Conservation (phyloP, 805 yeast species). For the Wickerhamomyces queroliae region DNA sequence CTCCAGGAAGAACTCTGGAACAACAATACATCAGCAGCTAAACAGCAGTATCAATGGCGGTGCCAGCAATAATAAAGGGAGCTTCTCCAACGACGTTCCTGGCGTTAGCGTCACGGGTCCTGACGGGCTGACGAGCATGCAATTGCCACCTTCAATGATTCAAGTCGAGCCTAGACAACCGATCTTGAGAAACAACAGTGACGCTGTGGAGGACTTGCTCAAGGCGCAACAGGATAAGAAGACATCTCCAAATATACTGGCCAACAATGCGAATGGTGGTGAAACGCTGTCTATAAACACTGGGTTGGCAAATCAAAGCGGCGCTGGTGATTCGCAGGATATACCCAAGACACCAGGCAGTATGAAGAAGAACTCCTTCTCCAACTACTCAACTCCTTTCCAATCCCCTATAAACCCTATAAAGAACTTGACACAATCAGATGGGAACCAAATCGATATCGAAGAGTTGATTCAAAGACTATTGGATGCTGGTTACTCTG, state of each 20-base stretch:
- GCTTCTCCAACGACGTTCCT: conserved; percentile 11
- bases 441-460: conserved; percentile 38
- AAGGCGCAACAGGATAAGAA: conserved; percentile 5
- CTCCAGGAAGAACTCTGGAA: conserved; percentile 20
- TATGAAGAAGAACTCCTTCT: conserved; percentile 16
- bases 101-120: conserved; percentile 18
- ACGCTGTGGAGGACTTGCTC: conserved; percentile 12
- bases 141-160: conserved; percentile 63
- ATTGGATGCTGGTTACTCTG: conserved; percentile 93
- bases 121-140: conserved; percentile 25
- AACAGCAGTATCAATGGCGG: conserved; percentile 6
- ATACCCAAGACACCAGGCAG: conserved; percentile 22
- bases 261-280: background rate
- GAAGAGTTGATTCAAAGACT: conserved; percentile 89
- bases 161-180: conserved; percentile 71
- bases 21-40: conserved; percentile 6
- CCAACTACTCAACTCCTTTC: conserved; percentile 19
- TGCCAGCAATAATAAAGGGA: conserved; percentile 1
- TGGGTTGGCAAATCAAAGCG: background rate
- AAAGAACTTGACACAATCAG: conserved; percentile 8
- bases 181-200: conserved; percentile 48
- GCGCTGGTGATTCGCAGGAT: conserved; percentile 11
- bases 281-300: conserved; percentile 5
- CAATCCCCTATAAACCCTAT: conserved; percentile 22
- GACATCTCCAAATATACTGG: background rate